Evolutionary conservation across 2,329 filamentous ascomycete species (phyloP), one percentile per base, ranked within the genome.

Genomic region (Macroventuria anomochaeta): DNA sequence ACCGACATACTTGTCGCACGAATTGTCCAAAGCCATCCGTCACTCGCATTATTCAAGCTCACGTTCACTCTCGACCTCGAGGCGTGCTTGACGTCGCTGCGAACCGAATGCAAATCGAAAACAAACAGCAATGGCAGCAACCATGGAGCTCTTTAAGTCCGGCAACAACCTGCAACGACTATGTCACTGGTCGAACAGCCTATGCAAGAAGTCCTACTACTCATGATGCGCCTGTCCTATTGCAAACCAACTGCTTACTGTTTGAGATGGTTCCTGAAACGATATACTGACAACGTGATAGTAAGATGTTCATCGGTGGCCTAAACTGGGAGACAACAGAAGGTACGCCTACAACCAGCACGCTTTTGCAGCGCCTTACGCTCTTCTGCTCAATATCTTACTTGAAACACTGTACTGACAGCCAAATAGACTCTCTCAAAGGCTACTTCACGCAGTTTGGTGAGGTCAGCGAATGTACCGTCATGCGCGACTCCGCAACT

Each of bases 271-370:
- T 29, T 23, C 1, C 18, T 13, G 8, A 20, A 11, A 38, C 18
- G 18, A 46, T 10, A 42, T 57, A 47, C 68, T 70, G 52, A 71
- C 61, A 44, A 46, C 15, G 23, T 46, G 26, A 18, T 44, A 99
- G 95, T 70, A 99, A 99, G 81, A 99, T 99, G 95, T 99, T 99
- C 69, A 99, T 99, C 77, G 95, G 95, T 68, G 95, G 95, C 33
- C 80, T 99, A 49, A 99, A 99, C 74, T 99, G 95, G 95, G 95
- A 99, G 77, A 99, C 95, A 13, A 97, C 95, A 50, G 93, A 97
- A 80, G 88, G 93, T 97, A 87, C 83, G 92, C 79, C 29, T 52
- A 3, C 17, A 21, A 21, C 23, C 40, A 17, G 17, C 10, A 3
- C 29, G 4, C n/a, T 10, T 31, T 26, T 5, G 3, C 26, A 12